Evolutionary conservation across 139 green algal genomes (phyloP), one percentile per base, ranked within the genome.

Genomic region (Yamagishiella unicocca): DNA sequence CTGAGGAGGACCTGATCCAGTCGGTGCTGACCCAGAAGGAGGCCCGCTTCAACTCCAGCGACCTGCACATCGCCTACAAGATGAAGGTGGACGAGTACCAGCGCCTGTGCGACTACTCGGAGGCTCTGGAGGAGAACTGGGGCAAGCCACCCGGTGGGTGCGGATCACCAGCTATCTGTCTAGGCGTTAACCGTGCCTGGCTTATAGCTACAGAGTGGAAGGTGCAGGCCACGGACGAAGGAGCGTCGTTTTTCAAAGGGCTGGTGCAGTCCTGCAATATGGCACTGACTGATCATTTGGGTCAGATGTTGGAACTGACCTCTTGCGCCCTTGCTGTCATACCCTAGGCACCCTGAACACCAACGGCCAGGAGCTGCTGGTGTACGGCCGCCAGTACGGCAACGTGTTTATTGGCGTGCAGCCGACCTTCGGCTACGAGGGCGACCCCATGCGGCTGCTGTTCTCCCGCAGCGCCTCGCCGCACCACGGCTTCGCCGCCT

Each of bases 321-420:
- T 71, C 19, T 40, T 29, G 21, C 4, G 24, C 35, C n/a, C n/a
- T n/a, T n/a, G n/a, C n/a, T n/a, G n/a, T n/a, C n/a, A n/a, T n/a
- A n/a, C 42, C 19, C 6, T 94, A 82, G 98, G 98, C 90, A 96
- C 98, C 58, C 96, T 99, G 64, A 99, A 99, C 95, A 95, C 94
- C 87, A 98, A 99, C 91, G 98, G 98, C 77, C 93, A 98, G 92
- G 96, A 99, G 78, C 90, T 99, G 90, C 95, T 99, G 73, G 88
- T 99, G 7, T 99, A 97, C 89, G 98, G 98, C 85, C 96, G 96
- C 88, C 93, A 99, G 94, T 99, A 97, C 89, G 98, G 98, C 89
- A 99, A 99, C 91, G 94, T 99, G 7, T 99, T 99, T 95, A 99
- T 99, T 84, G 98, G 98, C 79, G 98, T 99, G 87, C 98, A 99